Conservation (phyloP, 1,139 yeast genomes). For the Starmera stellimalicola region DNA sequence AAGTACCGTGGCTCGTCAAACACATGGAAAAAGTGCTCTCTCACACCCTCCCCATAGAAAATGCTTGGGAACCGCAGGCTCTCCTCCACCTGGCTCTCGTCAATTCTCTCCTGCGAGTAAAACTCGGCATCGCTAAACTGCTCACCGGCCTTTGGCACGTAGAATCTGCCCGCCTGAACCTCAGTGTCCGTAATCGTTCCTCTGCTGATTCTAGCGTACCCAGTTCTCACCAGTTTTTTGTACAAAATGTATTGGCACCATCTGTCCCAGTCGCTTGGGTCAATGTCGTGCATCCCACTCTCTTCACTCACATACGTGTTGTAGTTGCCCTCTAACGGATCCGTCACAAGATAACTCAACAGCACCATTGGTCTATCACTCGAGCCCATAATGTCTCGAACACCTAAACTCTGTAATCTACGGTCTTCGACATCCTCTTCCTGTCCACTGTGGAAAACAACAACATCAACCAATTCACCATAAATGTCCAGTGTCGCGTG, state of each 20-base stretch:
- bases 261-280: conserved; percentile 89
- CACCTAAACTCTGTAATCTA: conserved; percentile 69
- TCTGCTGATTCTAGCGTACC: conserved; percentile 89
- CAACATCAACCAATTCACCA: conserved; percentile 80
- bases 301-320: conserved; percentile 78
- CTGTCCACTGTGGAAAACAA: conserved; percentile 96
- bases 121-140: conserved; percentile 33
- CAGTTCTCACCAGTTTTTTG: conserved; percentile 78
- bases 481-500: conserved; percentile 91
- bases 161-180: conserved; percentile 89
- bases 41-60: conserved; percentile 87
- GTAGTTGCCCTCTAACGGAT: conserved; percentile 82
- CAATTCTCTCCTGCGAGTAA: conserved; percentile 47
- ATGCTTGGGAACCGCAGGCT: conserved; percentile 71
- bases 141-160: conserved; percentile 41
- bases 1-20: conserved; percentile 82
- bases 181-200: conserved; percentile 96
- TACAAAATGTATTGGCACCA: conserved; percentile 97
- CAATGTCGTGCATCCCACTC: conserved; percentile 89
- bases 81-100: conserved; percentile 48
- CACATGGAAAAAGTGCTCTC: conserved; percentile 91
- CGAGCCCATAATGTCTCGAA: conserved; percentile 73
- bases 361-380: conserved; percentile 71
- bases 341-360: conserved; percentile 82
- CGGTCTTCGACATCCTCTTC: conserved; percentile 96